Base-by-base conservation (phyloP, 2,329 filamentous ascomycete species). In the Grosmannia clavigera region DNA sequence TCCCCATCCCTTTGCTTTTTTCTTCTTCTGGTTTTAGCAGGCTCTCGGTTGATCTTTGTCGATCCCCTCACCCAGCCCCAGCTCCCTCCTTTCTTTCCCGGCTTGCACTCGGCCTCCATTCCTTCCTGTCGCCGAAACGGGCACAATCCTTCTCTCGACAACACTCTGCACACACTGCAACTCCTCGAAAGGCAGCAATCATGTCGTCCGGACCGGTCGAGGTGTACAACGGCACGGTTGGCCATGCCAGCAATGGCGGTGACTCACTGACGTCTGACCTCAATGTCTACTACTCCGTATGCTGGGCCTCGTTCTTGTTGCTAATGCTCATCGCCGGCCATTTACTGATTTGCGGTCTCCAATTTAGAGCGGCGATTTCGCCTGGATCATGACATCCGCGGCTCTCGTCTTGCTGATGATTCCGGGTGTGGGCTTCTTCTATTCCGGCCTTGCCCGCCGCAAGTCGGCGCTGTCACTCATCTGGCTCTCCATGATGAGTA, bases 391-490 rank as follows among this genome's bases (percentile, higher is more conserved):
- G 68, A 83, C 84, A 58, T 84, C 83, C 40, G 82, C 90, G 3
- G 89, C 88, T 19, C 82, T 95, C 56, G 90, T 95, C 61, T 78
- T 95, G 66, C 84, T 95, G 70, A 95, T 95, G 90, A 90, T 95
- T 71, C 91, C 91, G 46, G 91, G 91, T 61, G 90, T 95, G 69
- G 91, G 90, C 58, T 94, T 95, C 80, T 95, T 95, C 81, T 96
- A 96, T 78, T 92, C 88, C 52, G 91, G 90, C 64, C 85, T 95
- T 19, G 90, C 91, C 19, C 85, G 90, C 60, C 84, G 91, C 72
- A 96, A 95, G 77, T 95, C 90, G 0, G 91, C 91, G 4, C 79
- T 96, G 59, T 89, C 90, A 22, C 80, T 96, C 63, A 87, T 95
- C 72, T 92, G 89, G 81, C 80, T 95, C 4, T 88, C 88, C 16